phyloP scores from a whole-genome alignment of 306 rosid genomes.

The Oxytropis ochrocephala region DNA sequence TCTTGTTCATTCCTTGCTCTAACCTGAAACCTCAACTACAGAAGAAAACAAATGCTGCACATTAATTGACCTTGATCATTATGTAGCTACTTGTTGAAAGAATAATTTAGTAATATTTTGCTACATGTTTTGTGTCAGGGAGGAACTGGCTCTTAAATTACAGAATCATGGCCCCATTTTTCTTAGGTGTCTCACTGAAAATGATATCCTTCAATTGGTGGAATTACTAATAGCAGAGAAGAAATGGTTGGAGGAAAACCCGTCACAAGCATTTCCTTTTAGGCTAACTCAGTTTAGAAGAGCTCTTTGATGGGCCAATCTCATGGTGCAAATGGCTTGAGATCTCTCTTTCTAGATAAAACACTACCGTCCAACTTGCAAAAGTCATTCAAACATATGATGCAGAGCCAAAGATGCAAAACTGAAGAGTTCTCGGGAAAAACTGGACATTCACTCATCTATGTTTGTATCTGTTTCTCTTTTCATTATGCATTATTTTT shows the following conservation, averaged over 20 bases:
- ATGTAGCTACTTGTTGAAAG: conserved; percentile 7
- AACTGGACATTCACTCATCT: no score
- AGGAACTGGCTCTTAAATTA: conserved; percentile 36
- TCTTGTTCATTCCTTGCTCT: neutral
- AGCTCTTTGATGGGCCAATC: no score
- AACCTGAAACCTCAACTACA: neutral
- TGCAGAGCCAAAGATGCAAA: conserved; percentile 31
- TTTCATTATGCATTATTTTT: no score
- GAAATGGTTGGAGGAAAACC: no score
- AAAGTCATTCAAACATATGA: no score
- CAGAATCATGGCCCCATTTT: no score
- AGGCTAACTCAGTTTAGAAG: no score
- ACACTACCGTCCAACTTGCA: no score
- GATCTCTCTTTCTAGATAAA: no score
- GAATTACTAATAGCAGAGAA: conserved; percentile 58
- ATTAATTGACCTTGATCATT: neutral
- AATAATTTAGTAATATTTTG: neutral
- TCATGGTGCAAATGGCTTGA: no score
- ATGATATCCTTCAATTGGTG: conserved; percentile 50
- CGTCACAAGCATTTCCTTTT: conserved; percentile 50
- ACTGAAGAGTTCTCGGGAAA: conserved; percentile 26
- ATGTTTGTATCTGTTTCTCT: no score
- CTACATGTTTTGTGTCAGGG: conserved; percentile 40
- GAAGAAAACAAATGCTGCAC: neutral
- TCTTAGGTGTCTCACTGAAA: conserved; percentile 18